Conservation (phyloP, 2,329 filamentous ascomycete species). For the Zasmidium angulare region DNA sequence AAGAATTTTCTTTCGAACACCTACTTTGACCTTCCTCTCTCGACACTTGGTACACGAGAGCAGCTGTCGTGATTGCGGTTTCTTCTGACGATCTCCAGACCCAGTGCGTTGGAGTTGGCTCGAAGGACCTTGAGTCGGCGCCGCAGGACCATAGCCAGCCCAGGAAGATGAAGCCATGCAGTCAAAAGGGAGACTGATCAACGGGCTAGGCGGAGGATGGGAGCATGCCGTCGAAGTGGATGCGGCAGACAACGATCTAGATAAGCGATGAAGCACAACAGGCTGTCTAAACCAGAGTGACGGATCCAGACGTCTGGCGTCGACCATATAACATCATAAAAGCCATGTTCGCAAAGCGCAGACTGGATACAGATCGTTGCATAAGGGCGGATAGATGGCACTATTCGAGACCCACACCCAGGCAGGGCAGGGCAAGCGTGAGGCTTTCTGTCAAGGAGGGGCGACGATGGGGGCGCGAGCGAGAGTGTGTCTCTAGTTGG, state of each 20-base stretch:
- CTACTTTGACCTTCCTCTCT: conserved; percentile 50
- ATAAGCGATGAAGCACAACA: conserved; percentile 34
- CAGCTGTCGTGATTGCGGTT: conserved; percentile 45
- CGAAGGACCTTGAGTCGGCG: conserved; percentile 22
- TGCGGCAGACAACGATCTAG: conserved; percentile 23
- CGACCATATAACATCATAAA: conserved; percentile 25
- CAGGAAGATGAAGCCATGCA: conserved; percentile 31
- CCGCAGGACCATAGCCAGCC: conserved; percentile 28
- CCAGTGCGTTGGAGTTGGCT: conserved; percentile 21
- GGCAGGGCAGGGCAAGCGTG: background rate
- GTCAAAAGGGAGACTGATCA: conserved; percentile 9
- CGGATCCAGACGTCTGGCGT: conserved; percentile 20
- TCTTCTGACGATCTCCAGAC: conserved; percentile 36
- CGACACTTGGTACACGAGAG: conserved; percentile 51
- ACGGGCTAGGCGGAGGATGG: background rate
- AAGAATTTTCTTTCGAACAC: conserved; percentile 12
- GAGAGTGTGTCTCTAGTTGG: too few species aligned
- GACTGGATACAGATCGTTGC: conserved; percentile 20
- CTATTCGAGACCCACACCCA: conserved; percentile 18
- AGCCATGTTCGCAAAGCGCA: conserved; percentile 14
- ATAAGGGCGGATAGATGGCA: conserved; percentile 15
- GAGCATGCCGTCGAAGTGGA: conserved; percentile 19
- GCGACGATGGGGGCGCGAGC: too few species aligned
- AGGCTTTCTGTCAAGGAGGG: conserved; percentile 11
- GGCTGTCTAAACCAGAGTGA: conserved; percentile 28